Evolutionary conservation across 768 basidiomycete species (phyloP).

Genomic region (Lactifluus rugatus): DNA sequence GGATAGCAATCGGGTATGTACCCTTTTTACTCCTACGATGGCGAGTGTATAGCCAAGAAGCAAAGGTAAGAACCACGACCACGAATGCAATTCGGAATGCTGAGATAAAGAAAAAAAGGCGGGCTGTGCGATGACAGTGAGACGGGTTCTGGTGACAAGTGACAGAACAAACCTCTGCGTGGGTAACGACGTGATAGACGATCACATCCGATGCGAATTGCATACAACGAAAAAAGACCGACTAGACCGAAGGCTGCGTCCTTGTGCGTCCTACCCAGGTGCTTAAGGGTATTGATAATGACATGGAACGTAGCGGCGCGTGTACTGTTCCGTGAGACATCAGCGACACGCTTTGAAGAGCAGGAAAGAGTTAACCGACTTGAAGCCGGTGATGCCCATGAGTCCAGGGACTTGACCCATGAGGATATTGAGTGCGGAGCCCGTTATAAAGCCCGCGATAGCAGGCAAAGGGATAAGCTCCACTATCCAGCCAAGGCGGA

Average conservation of each 20-base stretch:
- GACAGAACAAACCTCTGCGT: conserved; percentile 36
- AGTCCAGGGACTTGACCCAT: conserved; percentile 82
- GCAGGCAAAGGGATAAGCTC: conserved; percentile 88
- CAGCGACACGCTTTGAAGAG: background rate
- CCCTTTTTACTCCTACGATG: conserved; percentile 47
- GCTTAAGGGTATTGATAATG: conserved; percentile 88
- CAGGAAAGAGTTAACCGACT: conserved; percentile 38
- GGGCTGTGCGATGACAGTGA: conserved; percentile 32
- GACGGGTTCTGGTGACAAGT: background rate
- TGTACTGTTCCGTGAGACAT: conserved; percentile 41
- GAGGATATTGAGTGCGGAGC: conserved; percentile 90
- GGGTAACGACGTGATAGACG: conserved; percentile 50
- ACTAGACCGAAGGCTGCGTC: conserved; percentile 89
- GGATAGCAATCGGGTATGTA: conserved; percentile 75
- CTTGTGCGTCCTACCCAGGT: conserved; percentile 54
- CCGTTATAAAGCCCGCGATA: conserved; percentile 92
- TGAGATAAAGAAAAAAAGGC: conserved; percentile 67
- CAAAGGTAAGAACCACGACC: conserved; percentile 75
- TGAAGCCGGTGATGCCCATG: conserved; percentile 78
- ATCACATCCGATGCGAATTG: conserved; percentile 51
- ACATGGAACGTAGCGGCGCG: conserved; percentile 77
- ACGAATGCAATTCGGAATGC: conserved; percentile 82
- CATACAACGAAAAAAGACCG: conserved; percentile 61
- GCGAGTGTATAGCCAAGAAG: conserved; percentile 77
- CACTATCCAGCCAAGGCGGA: conserved; percentile 88